Base-by-base conservation (phyloP, 192 early-diverging fungal genomes). In the Entomortierella beljakovae region DNA sequence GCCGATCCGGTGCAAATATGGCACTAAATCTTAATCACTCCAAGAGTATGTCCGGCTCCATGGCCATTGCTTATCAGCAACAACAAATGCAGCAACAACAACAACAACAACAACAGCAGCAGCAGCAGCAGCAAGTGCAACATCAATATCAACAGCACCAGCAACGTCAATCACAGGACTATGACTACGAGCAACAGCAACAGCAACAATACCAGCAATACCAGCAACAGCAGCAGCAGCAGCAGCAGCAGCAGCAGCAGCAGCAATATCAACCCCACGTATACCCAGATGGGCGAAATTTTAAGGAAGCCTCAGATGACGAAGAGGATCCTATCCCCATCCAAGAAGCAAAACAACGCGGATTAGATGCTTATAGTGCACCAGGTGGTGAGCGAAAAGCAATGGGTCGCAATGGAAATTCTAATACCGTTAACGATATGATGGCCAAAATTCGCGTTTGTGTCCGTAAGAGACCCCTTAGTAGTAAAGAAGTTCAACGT, bases 391-490 rank as follows among this genome's bases (percentile, higher is more conserved):
- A 31, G 54, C 81, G 55, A 65, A 66, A 54, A 57, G 80, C 59
- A 40, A 65, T 72, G 34, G 42, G 68, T 1, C 57, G 61, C 37
- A 79, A 63, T 48, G 82, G 51, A 35, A 55, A 64, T 70, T 22
- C 64, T 53, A 6, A 71, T 15, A 38, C 29, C 2, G 9, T 38
- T 6, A 70, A 85, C 35, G 90, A 92, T 61, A 82, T 94, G 40
- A 85, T 84, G 31, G 95, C 97, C 66, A 90, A 94, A 55, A 99
- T 99, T 69, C 92, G 96, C 60, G 98, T 99, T 33, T 98, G 97
- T 66, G 97, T 99, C 23, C 88, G 98, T 46, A 99, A 99, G 80
- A 84, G 98, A 25, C 98, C 98, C 15, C 84, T 99, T 54, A 96
- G 87, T 87, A 86, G 87, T 53, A 97, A 96, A 77, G 98, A 99